Conservation (phyloP, 2,329 filamentous ascomycete species). For the Cadophora luteo-olivacea region DNA sequence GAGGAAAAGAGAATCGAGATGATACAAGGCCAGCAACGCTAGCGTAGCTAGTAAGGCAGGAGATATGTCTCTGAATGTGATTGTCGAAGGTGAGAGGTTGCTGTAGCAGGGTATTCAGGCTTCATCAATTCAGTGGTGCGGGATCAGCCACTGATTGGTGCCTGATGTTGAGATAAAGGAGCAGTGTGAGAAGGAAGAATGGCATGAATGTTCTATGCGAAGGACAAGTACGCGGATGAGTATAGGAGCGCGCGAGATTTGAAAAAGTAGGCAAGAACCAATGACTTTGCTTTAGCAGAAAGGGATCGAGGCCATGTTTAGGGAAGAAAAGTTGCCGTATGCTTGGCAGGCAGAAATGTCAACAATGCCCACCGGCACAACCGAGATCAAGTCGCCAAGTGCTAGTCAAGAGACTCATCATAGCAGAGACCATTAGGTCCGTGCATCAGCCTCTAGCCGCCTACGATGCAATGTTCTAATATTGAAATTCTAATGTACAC, state of each 20-base stretch:
- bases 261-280: no score
- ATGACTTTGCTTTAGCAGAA: background rate
- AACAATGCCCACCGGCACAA: constrained; percentile 3
- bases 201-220: background rate
- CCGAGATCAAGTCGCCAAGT: background rate
- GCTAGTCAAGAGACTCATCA: background rate
- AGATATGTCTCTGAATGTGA: background rate
- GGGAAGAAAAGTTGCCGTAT: background rate
- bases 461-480: background rate
- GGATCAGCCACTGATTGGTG: background rate
- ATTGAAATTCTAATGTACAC: background rate
- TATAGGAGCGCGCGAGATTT: background rate
- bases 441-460: background rate
- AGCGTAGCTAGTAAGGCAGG: background rate
- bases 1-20: background rate
- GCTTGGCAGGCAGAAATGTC: background rate
- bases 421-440: background rate
- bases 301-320: background rate
- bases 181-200: background rate
- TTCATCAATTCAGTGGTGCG: background rate
- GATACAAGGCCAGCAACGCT: background rate
- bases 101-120: background rate
- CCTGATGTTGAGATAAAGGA: background rate
- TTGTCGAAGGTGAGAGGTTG: background rate
- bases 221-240: background rate